Evolutionary conservation across 2,329 filamentous ascomycete species (phyloP).

Genomic region (Parastagonospora avenae): DNA sequence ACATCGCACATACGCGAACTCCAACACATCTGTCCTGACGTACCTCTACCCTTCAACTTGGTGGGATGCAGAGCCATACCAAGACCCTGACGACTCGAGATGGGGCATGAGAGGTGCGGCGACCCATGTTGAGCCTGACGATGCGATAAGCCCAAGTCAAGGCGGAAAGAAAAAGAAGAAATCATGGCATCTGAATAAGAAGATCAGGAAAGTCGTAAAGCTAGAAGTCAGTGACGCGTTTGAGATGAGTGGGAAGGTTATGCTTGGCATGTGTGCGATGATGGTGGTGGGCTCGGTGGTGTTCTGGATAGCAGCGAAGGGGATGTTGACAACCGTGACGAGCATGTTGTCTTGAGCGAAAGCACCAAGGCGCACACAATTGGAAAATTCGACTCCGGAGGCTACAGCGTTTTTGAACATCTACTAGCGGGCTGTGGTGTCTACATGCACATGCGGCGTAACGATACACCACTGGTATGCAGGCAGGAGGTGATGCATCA

Average conservation of each 20-base stretch:
- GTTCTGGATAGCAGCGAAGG: slow-evolving; percentile 25
- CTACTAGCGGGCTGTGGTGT: not conserved
- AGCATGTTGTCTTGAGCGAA: not conserved
- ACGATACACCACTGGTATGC: not conserved
- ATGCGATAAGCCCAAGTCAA: slow-evolving; percentile 18
- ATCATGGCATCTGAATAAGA: slow-evolving; percentile 49
- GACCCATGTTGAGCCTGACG: slow-evolving; percentile 28
- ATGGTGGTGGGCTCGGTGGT: slow-evolving; percentile 18
- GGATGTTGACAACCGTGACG: slow-evolving; percentile 14
- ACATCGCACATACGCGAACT: slow-evolving; percentile 50
- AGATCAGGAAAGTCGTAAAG: slow-evolving; percentile 61
- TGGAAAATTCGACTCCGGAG: not conserved
- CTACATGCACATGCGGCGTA: not conserved
- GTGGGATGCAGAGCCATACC: slow-evolving; percentile 53
- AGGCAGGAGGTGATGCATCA: not conserved
- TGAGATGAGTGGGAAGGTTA: slow-evolving; percentile 61
- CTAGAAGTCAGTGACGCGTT: slow-evolving; percentile 69
- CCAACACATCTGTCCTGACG: slow-evolving; percentile 21
- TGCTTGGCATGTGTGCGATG: slow-evolving; percentile 54
- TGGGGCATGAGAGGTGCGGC: slow-evolving; percentile 21
- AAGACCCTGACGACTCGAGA: slow-evolving; percentile 40
- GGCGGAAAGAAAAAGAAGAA: slow-evolving; percentile 23
- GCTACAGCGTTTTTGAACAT: not conserved
- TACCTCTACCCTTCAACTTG: slow-evolving; percentile 31
- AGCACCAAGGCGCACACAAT: not conserved